A percentile compares a stretch with the other conserved stretches of the same genome.
Conservation (phyloP, 225 moss, liverwort and hornwort genomes). For the Climacium dendroides region DNA sequence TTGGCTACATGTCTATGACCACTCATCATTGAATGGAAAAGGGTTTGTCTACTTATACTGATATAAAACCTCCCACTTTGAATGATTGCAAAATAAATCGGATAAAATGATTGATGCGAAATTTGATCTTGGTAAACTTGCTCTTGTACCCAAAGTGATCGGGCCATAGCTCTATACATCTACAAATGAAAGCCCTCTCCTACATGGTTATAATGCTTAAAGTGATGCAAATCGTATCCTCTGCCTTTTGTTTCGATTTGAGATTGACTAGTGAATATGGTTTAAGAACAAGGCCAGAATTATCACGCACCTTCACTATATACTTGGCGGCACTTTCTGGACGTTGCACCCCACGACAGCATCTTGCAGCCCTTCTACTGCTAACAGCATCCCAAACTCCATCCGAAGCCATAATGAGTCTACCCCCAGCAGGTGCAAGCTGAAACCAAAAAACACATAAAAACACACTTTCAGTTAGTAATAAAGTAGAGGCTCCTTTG, state of each 20-base stretch:
- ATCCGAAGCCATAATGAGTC: conserved; percentile 63
- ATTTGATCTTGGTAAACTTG: background rate
- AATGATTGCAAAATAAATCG: background rate
- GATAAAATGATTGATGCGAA: background rate
- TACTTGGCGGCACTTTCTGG: conserved; percentile 49
- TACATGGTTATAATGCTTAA: background rate
- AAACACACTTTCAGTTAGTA: background rate
- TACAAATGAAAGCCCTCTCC: background rate
- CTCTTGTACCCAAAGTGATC: background rate
- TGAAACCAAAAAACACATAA: background rate
- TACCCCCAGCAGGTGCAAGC: conserved; percentile 42
- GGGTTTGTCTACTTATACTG: background rate
- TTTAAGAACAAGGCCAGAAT: background rate
- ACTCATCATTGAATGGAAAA: background rate
- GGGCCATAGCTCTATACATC: background rate
- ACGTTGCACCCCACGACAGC: conserved; percentile 39
- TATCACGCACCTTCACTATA: conserved; percentile 38
- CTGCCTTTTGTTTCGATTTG: background rate
- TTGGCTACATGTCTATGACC: background rate
- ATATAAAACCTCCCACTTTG: background rate
- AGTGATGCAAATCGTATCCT: background rate
- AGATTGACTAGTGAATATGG: background rate
- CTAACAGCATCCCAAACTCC: conserved; percentile 68
- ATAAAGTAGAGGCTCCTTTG: background rate
- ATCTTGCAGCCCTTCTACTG: conserved; percentile 37